phyloP scores from a whole-genome alignment of 352 stramenopile genomes.

The Blastocystis sp. region DNA sequence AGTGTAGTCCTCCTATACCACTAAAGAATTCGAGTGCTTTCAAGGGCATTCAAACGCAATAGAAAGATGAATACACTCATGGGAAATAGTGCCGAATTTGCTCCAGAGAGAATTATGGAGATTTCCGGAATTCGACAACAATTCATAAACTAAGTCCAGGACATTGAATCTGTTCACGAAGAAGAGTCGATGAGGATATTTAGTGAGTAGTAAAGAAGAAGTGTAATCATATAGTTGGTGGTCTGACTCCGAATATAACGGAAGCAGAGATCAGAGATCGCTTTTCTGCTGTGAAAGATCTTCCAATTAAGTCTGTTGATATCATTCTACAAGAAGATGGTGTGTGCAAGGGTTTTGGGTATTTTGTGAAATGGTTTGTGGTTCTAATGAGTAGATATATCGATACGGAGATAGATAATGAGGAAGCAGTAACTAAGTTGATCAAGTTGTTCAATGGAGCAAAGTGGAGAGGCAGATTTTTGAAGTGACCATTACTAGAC shows the following conservation, averaged over 20 bases:
- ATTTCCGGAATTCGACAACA: not conserved
- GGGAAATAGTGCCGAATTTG: not conserved
- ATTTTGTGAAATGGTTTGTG: not conserved
- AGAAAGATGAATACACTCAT: not conserved
- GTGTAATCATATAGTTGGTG: constrained; percentile 59
- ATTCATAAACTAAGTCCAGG: not conserved
- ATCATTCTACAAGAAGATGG: constrained; percentile 64
- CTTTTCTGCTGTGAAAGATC: constrained; percentile 31
- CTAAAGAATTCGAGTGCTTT: constrained; percentile 64
- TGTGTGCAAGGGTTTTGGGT: constrained; percentile 65
- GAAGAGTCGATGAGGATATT: constrained; percentile 50
- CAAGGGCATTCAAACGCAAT: not conserved
- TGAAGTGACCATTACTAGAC: not conserved
- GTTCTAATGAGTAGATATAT: constrained; percentile 43
- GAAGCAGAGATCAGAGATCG: constrained; percentile 16
- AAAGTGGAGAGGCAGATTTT: constrained; percentile 54
- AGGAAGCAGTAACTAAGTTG: constrained; percentile 14
- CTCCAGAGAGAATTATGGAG: not conserved
- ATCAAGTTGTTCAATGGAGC: constrained; percentile 55
- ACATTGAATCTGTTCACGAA: not conserved
- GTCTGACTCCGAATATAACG: constrained; percentile 46
- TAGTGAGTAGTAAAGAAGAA: not conserved
- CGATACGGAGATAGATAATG: constrained; percentile 11
- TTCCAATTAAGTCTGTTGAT: constrained; percentile 46
- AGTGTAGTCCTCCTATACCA: constrained; percentile 60